Evolutionary conservation across 257 asterid species (phyloP).

Genomic region (Hygrophila difformis): DNA sequence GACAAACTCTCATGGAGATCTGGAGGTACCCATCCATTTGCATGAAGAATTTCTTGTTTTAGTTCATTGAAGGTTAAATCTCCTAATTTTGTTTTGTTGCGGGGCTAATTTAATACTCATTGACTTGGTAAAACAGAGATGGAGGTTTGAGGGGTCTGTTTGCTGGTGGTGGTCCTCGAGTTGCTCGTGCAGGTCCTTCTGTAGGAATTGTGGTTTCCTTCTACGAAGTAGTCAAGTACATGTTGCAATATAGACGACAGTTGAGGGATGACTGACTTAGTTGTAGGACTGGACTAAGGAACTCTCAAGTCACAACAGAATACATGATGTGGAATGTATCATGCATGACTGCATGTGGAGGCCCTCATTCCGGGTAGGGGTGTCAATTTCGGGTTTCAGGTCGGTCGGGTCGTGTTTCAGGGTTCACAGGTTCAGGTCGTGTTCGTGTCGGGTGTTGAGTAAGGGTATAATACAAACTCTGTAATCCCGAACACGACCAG

Average conservation of each 20-base stretch:
- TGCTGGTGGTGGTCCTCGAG: constrained; percentile 57
- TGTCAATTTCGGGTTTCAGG: too few relatives aligned
- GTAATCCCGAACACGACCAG: too few relatives aligned
- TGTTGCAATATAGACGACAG: constrained; percentile 21
- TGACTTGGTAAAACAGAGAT: constrained; percentile 29
- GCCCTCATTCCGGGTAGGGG: too few relatives aligned
- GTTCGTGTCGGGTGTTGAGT: too few relatives aligned
- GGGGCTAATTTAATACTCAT: background rate
- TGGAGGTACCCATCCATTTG: constrained; percentile 37
- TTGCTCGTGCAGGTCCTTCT: constrained; percentile 71
- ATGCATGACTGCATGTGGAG: too few relatives aligned
- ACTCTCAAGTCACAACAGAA: background rate
- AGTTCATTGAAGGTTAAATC: background rate
- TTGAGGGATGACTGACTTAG: background rate
- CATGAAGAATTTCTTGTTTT: background rate
- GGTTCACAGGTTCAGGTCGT: too few relatives aligned
- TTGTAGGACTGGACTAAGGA: background rate
- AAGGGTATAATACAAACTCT: too few relatives aligned
- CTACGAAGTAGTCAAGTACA: constrained; percentile 55
- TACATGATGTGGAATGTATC: too few relatives aligned
- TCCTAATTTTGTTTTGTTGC: background rate
- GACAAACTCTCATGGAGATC: constrained; percentile 45
- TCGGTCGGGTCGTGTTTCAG: too few relatives aligned
- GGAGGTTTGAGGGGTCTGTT: constrained; percentile 56
- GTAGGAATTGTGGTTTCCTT: constrained; percentile 69